These are phyloP conservation scores for Agrocybe chaxingu DNA, from an alignment of 768 basidiomycete genomes.

Conservation along the genomic window DNA sequence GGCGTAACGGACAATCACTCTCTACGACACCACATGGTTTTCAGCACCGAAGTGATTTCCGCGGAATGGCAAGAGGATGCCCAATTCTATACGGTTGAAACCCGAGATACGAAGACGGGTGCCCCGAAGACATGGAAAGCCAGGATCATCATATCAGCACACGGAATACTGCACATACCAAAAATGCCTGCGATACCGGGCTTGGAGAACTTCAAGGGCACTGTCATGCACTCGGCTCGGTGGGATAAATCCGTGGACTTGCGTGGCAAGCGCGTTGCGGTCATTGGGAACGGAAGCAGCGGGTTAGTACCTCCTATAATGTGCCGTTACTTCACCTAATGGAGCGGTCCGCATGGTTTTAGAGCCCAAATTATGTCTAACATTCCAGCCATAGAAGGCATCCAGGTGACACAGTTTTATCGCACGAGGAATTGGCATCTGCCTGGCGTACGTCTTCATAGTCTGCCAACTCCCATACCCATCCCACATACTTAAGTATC, in stretches of 20 bases:
- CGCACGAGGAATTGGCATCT: constrained; percentile 48
- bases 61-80: constrained; percentile 40
- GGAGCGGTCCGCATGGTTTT: neutral
- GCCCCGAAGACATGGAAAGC: constrained; percentile 24
- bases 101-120: constrained; percentile 29
- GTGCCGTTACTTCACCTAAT: neutral
- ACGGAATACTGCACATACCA: constrained; percentile 43
- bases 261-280: constrained; percentile 44
- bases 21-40: constrained; percentile 34
- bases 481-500: neutral
- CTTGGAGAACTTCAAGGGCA: constrained; percentile 39
- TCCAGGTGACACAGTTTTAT: constrained; percentile 43
- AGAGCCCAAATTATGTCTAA: constrained; percentile 48
- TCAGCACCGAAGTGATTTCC: constrained; percentile 38
- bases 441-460: constrained; percentile 32
- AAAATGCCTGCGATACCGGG: constrained; percentile 31
- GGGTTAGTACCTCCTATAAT: constrained; percentile 29
- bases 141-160: constrained; percentile 47
- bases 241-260: constrained; percentile 43
- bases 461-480: neutral
- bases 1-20: constrained; percentile 36
- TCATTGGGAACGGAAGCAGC: constrained; percentile 56
- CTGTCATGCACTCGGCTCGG: constrained; percentile 46
- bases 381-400: constrained; percentile 35
- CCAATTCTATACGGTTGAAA: constrained; percentile 33